Conservation (phyloP, 208 protist genomes). For the Leishmania braziliensis region DNA sequence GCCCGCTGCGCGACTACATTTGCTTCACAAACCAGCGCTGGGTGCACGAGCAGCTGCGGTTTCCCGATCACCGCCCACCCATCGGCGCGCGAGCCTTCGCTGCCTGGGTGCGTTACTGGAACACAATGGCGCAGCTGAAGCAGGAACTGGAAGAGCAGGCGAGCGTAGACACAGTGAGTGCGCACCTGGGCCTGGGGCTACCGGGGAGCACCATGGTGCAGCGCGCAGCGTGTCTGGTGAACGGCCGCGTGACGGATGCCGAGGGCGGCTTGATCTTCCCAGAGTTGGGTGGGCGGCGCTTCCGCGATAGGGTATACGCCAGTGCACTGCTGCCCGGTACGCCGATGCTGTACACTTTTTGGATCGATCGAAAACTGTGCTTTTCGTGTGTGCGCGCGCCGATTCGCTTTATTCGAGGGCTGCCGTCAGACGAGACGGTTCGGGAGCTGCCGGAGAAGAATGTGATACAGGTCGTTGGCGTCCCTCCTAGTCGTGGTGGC, state of each 20-base stretch:
- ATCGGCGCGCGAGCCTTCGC: slow-evolving; percentile 15
- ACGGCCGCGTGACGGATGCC: slow-evolving; percentile 22
- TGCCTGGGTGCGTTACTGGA: slow-evolving; percentile 34
- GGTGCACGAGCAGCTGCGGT: slow-evolving; percentile 18
- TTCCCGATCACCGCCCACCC: slow-evolving; percentile 4
- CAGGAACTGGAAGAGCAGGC: slow-evolving; percentile 6
- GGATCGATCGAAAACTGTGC: background rate
- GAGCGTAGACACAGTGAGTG: slow-evolving; percentile 9
- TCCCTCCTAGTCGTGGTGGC: background rate
- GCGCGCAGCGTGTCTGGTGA: slow-evolving; percentile 26
- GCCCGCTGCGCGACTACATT: slow-evolving; percentile 27
- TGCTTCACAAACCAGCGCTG: slow-evolving; percentile 26
- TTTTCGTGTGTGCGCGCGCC: background rate
- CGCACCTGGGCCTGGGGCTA: slow-evolving; percentile 25
- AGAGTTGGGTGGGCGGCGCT: slow-evolving; percentile 16
- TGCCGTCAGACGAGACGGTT: background rate
- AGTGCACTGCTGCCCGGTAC: slow-evolving; percentile 18
- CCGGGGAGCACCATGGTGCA: background rate
- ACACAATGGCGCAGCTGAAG: slow-evolving; percentile 20
- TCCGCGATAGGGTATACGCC: slow-evolving; percentile 3
- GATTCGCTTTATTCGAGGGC: background rate
- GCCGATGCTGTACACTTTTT: slow-evolving; percentile 10
- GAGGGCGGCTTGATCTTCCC: slow-evolving; percentile 23
- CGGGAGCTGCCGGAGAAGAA: background rate
- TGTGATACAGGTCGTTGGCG: background rate